Evolutionary conservation across 495 filamentous ascomycete genomes (phyloP).

Genomic region (Umbilicaria muhlenbergii): DNA sequence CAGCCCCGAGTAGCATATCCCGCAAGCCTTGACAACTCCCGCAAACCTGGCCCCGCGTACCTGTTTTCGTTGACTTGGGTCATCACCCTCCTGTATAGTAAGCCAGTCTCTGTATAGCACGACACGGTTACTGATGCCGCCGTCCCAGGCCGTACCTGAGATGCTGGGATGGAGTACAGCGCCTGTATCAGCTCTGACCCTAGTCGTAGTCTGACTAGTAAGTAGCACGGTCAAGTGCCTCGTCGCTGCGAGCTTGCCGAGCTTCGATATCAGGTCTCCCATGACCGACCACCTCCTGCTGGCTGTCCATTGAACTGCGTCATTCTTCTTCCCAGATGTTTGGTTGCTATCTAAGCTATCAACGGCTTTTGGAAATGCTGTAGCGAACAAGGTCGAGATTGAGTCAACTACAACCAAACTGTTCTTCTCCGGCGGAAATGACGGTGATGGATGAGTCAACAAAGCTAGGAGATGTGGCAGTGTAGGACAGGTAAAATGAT

Average conservation of each 20-base stretch:
- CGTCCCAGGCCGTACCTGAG: conserved; percentile 54
- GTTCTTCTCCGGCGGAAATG: conserved; percentile 42
- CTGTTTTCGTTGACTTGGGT: conserved; percentile 4
- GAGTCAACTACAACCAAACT: conserved; percentile 62
- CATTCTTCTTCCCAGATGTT: conserved; percentile 18
- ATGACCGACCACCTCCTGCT: conserved; percentile 47
- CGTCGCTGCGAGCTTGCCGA: conserved; percentile 55
- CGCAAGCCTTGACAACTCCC: conserved; percentile 30
- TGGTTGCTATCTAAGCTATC: conserved; percentile 7
- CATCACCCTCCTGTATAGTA: conserved; percentile 3
- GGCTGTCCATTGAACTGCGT: conserved; percentile 36
- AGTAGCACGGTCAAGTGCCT: conserved; percentile 51
- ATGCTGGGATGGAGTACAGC: conserved; percentile 60
- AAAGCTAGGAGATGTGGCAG: conserved; percentile 68
- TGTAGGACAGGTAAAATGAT: conserved; percentile 32
- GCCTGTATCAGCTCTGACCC: conserved; percentile 39
- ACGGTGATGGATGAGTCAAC: conserved; percentile 41
- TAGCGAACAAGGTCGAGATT: conserved; percentile 54
- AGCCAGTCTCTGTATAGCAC: conserved; percentile 55
- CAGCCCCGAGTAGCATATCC: conserved; percentile 19
- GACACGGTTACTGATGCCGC: conserved; percentile 45
- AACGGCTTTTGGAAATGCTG: conserved; percentile 46
- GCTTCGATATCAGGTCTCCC: conserved; percentile 34
- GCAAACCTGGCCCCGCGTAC: conserved; percentile 18
- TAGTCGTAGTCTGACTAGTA: conserved; percentile 56